These are phyloP conservation scores for Passalora sequoiae DNA, from an alignment of 2,329 filamentous ascomycete species.

Conservation along the genomic window DNA sequence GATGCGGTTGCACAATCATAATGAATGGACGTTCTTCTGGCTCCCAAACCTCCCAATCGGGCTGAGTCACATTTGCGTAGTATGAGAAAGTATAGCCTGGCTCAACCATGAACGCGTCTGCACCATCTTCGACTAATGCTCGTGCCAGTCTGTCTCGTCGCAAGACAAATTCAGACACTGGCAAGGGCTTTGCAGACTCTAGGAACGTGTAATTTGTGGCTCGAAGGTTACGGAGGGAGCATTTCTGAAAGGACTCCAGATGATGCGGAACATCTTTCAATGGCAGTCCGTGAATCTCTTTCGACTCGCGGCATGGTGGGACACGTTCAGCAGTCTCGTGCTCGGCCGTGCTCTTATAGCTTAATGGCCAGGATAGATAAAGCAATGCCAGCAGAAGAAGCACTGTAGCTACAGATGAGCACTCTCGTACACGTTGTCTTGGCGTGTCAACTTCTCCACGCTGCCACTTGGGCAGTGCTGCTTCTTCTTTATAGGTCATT, in stretches of 20 bases:
- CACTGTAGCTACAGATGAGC: too few species aligned
- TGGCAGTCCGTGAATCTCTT: slow-evolving; percentile 6
- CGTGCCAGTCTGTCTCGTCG: slow-evolving; percentile 54
- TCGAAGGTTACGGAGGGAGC: slow-evolving; percentile 50
- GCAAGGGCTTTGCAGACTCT: slow-evolving; percentile 45
- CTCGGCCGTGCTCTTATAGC: neutral
- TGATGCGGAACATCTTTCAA: slow-evolving; percentile 11
- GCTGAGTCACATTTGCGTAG: slow-evolving; percentile 41
- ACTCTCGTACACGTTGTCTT: too few species aligned
- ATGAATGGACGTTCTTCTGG: slow-evolving; percentile 60
- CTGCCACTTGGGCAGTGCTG: too few species aligned
- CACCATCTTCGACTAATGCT: slow-evolving; percentile 48
- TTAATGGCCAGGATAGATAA: neutral
- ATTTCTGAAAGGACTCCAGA: slow-evolving; percentile 38
- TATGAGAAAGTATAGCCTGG: slow-evolving; percentile 62
- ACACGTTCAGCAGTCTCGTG: neutral
- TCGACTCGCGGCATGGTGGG: neutral
- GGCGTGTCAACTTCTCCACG: too few species aligned
- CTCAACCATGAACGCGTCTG: slow-evolving; percentile 58
- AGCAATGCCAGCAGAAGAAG: neutral
- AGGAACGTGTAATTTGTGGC: slow-evolving; percentile 47
- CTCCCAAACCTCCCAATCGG: slow-evolving; percentile 60
- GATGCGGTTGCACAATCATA: slow-evolving; percentile 53
- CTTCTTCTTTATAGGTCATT: too few species aligned
- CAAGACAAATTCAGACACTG: slow-evolving; percentile 49